Base-by-base conservation (phyloP, 768 basidiomycete genomes). In the Mycena belliarum region DNA sequence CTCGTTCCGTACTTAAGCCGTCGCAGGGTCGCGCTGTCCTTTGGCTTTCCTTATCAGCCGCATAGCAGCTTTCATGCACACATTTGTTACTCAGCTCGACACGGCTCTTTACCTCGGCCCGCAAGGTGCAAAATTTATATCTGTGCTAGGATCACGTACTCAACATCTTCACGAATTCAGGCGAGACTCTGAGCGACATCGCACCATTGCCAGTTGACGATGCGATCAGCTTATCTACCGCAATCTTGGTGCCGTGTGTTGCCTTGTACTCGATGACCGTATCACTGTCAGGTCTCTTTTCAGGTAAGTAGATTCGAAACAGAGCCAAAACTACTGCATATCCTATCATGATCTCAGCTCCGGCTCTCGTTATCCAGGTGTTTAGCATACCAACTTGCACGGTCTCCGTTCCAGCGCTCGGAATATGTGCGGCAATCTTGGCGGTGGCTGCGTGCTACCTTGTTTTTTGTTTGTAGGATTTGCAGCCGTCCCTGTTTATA, bases 41-140 rank as follows among this genome's bases (percentile, higher is more conserved):
- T 21, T 20, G 26, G 33, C 49, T 25, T 46, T 42, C 51, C 46
- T 42, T 49, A 42, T 48, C 46, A 24, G n/a, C 51, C n/a, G n/a
- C 15, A 14, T 37, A 55, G 37, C 5, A 11, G 41, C 15, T 41
- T 42, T 21, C 24, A 49, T 59, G 51, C 38, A 37, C 57, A 59
- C 57, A 46, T 53, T 53, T 25, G 46, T 59, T 40, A 43, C 18
- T n/a, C 51, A 42, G 29, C 38, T 46, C 24, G 38, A 53, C 46
- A 52, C 49, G 49, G 32, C 57, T 49, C 26, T 54, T 6, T 50
- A 53, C 43, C 47, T 52, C 29, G 47, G 38, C 41, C 58, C 52
- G 12, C 28, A 38, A 11, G 58, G 52, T 54, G 21, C 18, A 47
- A 21, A 49, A 20, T 14, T 16, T 41, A 7, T 41, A 3, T 7